A percentile compares a stretch with the other conserved stretches of the same genome.
Conservation (phyloP, 106 monocot genomes). For the Cymbidium sinense region DNA sequence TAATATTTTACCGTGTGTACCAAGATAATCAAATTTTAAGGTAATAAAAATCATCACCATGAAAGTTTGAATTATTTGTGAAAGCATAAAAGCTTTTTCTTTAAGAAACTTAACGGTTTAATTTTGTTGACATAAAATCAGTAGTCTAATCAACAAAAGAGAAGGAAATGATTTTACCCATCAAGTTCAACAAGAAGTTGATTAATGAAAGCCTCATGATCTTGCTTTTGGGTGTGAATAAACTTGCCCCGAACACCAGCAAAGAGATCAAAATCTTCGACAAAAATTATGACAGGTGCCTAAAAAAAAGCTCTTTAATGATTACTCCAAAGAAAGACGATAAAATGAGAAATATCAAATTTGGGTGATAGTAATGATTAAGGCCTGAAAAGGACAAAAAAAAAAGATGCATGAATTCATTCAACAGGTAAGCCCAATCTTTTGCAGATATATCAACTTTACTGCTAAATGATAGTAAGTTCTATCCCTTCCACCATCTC, state of each 20-base stretch:
- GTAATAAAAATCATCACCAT: neutral
- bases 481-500: neutral
- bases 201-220: slow-evolving; percentile 89
- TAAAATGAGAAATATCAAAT: neutral
- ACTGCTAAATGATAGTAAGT: neutral
- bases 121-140: neutral
- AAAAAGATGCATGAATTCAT: neutral
- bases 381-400: neutral
- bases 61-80: neutral
- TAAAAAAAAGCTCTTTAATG: slow-evolving; percentile 20
- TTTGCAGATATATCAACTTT: neutral
- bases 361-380: neutral
- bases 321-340: slow-evolving; percentile 12
- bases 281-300: slow-evolving; percentile 90
- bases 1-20: neutral
- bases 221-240: slow-evolving; percentile 87
- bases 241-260: slow-evolving; percentile 83
- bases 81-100: neutral
- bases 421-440: neutral
- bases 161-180: slow-evolving; percentile 37
- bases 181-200: slow-evolving; percentile 95
- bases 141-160: neutral
- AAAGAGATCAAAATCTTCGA: slow-evolving; percentile 88
- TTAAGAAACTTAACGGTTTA: neutral
- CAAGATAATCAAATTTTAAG: neutral